Base-by-base conservation (phyloP, 768 basidiomycete genomes). In the Hebeloma cylindrosporum region DNA sequence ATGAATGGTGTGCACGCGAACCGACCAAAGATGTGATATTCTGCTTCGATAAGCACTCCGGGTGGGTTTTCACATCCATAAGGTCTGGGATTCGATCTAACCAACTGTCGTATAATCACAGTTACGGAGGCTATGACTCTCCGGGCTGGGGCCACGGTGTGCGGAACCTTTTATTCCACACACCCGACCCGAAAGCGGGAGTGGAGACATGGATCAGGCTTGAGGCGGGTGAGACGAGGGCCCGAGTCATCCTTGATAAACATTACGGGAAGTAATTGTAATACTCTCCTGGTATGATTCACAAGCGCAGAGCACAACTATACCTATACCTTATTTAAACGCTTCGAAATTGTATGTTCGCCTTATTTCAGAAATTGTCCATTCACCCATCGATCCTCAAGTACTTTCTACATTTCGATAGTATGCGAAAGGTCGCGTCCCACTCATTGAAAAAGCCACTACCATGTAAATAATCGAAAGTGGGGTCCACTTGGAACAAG, bases 11-110 rank as follows among this genome's bases (percentile, higher is more conserved):
- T 48, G 75, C 77, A 6, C 78, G 83, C 13, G 83, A 87, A 48
- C 74, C 75, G 2, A 72, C 70, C 3, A 79, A 79, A 48, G 65
- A 77, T 29, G 73, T 84, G 7, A 75, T 85, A 0, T 86, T 88
- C 60, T 90, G 87, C 59, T 90, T 88, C 51, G 74, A 76, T 56
- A 88, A 88, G 59, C 87, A 88, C 58, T 83, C 84, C 1, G 86
- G 85, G 80, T 85, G 52, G 9, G 67, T 57, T 3, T 26, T 58
- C 58, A 25, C 9, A 3, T 41, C 29, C 18, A 41, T 46, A 1
- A 20, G 4, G 18, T 7, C 43, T 35, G 17, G 5, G 5, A 26
- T 13, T 25, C 16, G 17, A 38, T 2, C 27, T 4, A 9, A 21
- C 26, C n/a, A 35, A 3, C 11, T 29, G 16, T 27, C 14, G 2